Evolutionary conservation across 2,329 filamentous ascomycete species (phyloP), one percentile per base, ranked within the genome.

Genomic region (Colletotrichum viniferum): DNA sequence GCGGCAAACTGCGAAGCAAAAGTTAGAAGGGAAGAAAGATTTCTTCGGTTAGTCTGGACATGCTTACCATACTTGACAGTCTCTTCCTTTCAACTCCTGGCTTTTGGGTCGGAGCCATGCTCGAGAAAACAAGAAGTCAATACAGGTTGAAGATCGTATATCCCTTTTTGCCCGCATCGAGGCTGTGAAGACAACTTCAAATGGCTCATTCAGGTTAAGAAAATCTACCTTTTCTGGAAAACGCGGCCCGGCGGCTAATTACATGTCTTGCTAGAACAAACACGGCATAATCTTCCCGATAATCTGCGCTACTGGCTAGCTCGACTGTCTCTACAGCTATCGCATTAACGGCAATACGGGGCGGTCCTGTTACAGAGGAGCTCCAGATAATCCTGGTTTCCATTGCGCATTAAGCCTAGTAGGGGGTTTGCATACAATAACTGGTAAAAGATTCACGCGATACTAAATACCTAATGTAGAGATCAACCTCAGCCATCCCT

Each of bases 271-370:
- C 32, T 82, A 79, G 79, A 70, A 79, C n/a, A 61, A 79, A 62
- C 90, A 88, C 77, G 76, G 79, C 4, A 78, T 80, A 38, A 86
- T 88, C 76, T 85, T 89, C 62, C 79, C 80, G 18, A 86, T 34
- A 87, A 88, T 74, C 84, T 32, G 80, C 81, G 24, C 85, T 80
- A 83, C 76, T 89, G 2, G 80, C 85, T 1, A 80, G 83, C 10
- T 78, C 83, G 2, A 83, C 85, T 5, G 84, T 84, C 5, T 89
- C 86, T 76, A 77, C 88, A 16, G 84, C 83, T 48, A 76, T 89
- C 16, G 80, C 88, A 10, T 80, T 90, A 34, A 85, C 85, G 3
- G 87, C 87, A 0, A 87, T 90, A 85, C 87, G 90, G 79, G 85
- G 88, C 24, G 86, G 85, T 0, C 79, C 88, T 12, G 82, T 82